Evolutionary conservation across 1,139 yeast species (phyloP), one percentile per base, ranked within the genome.

Genomic region (Pneumocystis carinii): DNA sequence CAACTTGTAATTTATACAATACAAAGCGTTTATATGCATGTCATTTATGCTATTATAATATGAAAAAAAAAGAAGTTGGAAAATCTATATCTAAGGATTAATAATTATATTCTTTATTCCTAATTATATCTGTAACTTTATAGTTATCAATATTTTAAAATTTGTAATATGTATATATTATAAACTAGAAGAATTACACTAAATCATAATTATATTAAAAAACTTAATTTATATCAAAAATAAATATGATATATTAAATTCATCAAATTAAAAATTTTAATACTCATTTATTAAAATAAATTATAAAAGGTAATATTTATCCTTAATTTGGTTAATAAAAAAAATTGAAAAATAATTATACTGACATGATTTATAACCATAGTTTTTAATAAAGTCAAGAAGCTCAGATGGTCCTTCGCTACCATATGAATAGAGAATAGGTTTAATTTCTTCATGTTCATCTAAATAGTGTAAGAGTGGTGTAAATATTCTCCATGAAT

Each of bases 381-480:
- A 87, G 61, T 78, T 76, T 62, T 74, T 73, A 76, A 92, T 76
- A 73, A 83, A 92, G 61, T 78, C 76, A 67, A 79, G 78, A 71
- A 90, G 80, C 41, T 77, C 78, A 64, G 76, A 76, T 62, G 98
- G 98, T 62, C 97, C 97, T 74, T 94, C 85, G 35, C 95, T 83
- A 38, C 98, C 98, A 74, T 92, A 92, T 36, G 94, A 82, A 73
- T 92, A 92, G 67, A 90, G 87, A 56, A 83, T 75, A 59, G 82
- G 78, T 41, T 71, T 66, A 62, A 73, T 68, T 61, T 69, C 68
- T 64, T 71, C 68, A 66, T 75, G 72, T 59, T 85, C 79, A 76
- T 92, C 97, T 68, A 92, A 79, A 74, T 81, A 80, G 67, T 90
- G 77, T 73, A 94, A 81, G 69, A 94, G 78, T 24, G 98, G 98